Evolutionary conservation across 1,284 basidiomycete genomes (phyloP), one percentile per base, ranked within the genome.

Genomic region (Xerocomus amazonicus): DNA sequence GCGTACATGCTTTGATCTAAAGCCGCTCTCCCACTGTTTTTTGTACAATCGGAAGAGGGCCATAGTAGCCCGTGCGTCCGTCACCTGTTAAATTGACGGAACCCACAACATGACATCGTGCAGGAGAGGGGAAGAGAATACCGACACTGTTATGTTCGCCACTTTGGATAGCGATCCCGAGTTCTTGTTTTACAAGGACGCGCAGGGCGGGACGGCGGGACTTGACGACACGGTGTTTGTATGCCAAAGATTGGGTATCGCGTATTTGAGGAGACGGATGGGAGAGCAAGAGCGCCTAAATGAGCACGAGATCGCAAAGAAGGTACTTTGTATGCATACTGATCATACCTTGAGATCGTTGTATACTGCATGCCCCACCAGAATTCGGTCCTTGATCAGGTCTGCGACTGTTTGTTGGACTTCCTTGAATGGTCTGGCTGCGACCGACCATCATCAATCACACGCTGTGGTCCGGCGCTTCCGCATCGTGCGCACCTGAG

Each of bases 41-140:
- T 90, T 87, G 66, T 96, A 80, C n/a, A 96, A 67, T 7, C 93
- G 78, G 69, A 91, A 99, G 23, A 98, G 73, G 0, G 92, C 95
- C 93, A 99, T 98, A 0, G 96, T 93, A 0, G 95, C 94, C 42
- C 93, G 78, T 2, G 96, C 95, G 65, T 99, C 95, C 23, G 85
- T 92, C 7, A 96, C 83, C 92, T 95, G 27, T 38, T 43, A 47
- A 12, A 33, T 47, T 48, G 43, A 47, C 6, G 19, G 19, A 23
- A 23, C 4, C 19, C 19, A 23, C 19, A 23, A 35, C 6, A 16
- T 29, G 32, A 50, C 26, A 27, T 47, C 38, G 14, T 9, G 29
- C 28, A 17, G 28, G 19, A 13, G n/a, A 4, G 14, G 6, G 4
- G 45, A 56, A 16, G 16, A 17, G 9, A 39, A 26, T 4, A 66